These are phyloP conservation scores for Cladosporium sp. DNA, from an alignment of 2,329 filamentous ascomycete genomes.

Conservation along the genomic window DNA sequence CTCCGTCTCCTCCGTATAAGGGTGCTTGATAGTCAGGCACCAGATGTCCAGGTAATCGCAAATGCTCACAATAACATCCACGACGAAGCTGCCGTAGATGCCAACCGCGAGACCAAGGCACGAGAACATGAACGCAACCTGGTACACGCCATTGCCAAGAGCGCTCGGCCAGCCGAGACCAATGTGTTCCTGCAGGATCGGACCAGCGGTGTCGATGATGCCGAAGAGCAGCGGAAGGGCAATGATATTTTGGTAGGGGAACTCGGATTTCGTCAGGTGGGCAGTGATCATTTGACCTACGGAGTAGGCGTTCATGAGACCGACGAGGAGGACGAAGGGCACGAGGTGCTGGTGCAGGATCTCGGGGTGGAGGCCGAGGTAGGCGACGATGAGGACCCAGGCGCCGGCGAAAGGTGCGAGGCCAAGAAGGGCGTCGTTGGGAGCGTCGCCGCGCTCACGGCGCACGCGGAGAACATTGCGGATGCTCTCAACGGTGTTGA, in stretches of 20 bases:
- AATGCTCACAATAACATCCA: slow-evolving; percentile 95
- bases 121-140: slow-evolving; percentile 85
- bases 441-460: slow-evolving; percentile 66
- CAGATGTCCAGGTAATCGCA: slow-evolving; percentile 98
- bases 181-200: slow-evolving; percentile 50
- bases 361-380: slow-evolving; percentile 77
- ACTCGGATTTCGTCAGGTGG: slow-evolving; percentile 80
- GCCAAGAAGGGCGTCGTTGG: slow-evolving; percentile 72
- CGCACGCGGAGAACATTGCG: slow-evolving; percentile 81
- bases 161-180: slow-evolving; percentile 69
- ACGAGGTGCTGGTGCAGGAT: slow-evolving; percentile 81
- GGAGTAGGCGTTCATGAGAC: slow-evolving; percentile 81
- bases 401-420: slow-evolving; percentile 74
- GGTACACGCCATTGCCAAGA: slow-evolving; percentile 68
- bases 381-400: slow-evolving; percentile 72
- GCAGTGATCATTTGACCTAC: slow-evolving; percentile 95
- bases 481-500: slow-evolving; percentile 76
- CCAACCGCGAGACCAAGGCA: slow-evolving; percentile 81
- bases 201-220: slow-evolving; percentile 75
- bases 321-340: slow-evolving; percentile 84
- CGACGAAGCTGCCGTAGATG: slow-evolving; percentile 95
- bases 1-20: slow-evolving; percentile 35
- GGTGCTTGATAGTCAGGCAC: slow-evolving; percentile 96
- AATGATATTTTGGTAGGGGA: slow-evolving; percentile 88
- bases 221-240: slow-evolving; percentile 72